A percentile compares a stretch with the other conserved stretches of the same genome.
Evolutionary conservation across 306 rosid species (phyloP).

Genomic region (Fragaria ananassa): DNA sequence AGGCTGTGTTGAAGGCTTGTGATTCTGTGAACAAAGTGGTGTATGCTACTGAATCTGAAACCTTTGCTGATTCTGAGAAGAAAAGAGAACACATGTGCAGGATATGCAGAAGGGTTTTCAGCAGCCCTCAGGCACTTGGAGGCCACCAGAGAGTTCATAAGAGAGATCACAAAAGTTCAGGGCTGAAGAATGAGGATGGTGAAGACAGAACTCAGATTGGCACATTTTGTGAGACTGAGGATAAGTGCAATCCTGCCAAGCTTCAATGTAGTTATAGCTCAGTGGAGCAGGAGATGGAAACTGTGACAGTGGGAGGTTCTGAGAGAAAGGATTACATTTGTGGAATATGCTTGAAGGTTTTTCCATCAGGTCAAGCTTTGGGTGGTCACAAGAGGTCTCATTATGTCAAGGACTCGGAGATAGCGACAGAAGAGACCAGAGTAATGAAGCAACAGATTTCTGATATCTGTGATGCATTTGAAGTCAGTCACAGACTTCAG

Average conservation of each 20-base stretch:
- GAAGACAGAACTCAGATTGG: neutral
- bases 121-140: constrained; percentile 35
- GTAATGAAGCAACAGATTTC: constrained; percentile 24
- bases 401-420: constrained; percentile 20
- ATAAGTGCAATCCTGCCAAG: constrained; percentile 2
- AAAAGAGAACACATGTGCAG: constrained; percentile 35
- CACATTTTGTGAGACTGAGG: constrained; percentile 14
- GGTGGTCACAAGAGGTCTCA: constrained; percentile 60
- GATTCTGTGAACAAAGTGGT: constrained; percentile 13
- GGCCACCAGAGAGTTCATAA: constrained; percentile 41
- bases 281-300: constrained; percentile 13
- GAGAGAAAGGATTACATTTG: constrained; percentile 34
- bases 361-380: constrained; percentile 49
- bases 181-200: constrained; percentile 3
- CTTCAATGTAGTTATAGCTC: constrained; percentile 11
- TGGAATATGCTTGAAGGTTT: constrained; percentile 45
- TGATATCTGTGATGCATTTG: constrained; percentile 16
- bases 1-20: constrained; percentile 17
- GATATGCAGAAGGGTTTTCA: constrained; percentile 31
- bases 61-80: constrained; percentile 11
- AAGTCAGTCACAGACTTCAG: constrained; percentile 10
- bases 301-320: constrained; percentile 3
- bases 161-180: neutral
- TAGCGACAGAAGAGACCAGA: constrained; percentile 19
- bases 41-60: constrained; percentile 11